Percentiles rank a stretch among this genome's conserved stretches.
phyloP scores from a whole-genome alignment of 2,329 filamentous ascomycete species.

The Zalaria obscura region DNA sequence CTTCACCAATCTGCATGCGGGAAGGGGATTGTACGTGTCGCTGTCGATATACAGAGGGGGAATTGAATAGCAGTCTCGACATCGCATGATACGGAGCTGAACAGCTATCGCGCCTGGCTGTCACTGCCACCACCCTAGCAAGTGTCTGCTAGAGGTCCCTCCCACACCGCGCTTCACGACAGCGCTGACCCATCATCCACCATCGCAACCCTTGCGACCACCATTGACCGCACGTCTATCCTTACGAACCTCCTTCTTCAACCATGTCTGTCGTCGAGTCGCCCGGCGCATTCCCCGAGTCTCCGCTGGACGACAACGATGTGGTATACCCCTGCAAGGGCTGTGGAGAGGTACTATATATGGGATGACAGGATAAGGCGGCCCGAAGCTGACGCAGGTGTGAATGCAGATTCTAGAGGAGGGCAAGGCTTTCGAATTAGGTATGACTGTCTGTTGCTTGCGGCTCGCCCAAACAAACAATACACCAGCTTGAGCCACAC shows the following conservation, averaged over 20 bases:
- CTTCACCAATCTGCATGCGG: too few relatives aligned
- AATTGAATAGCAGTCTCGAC: neutral
- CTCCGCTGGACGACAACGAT: constrained; percentile 63
- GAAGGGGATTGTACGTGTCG: too few relatives aligned
- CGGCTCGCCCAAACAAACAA: constrained; percentile 5
- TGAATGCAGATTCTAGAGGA: constrained; percentile 75
- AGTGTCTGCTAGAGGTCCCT: neutral
- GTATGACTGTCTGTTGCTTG: constrained; percentile 37
- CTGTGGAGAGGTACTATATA: constrained; percentile 60
- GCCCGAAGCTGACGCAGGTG: constrained; percentile 2
- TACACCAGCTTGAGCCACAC: neutral
- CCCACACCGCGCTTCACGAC: neutral
- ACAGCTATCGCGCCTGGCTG: neutral
- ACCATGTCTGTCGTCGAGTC: constrained; percentile 25
- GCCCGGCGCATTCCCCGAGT: constrained; percentile 50
- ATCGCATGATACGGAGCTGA: neutral
- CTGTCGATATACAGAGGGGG: too few relatives aligned
- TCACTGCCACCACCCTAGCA: neutral
- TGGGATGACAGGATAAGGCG: neutral
- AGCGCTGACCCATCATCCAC: neutral
- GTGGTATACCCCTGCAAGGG: constrained; percentile 77
- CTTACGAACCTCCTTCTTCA: neutral
- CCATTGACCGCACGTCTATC: neutral
- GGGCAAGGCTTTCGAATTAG: constrained; percentile 94
- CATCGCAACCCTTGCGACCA: too few relatives aligned